These are phyloP conservation scores for Neurospora intermedia DNA, from an alignment of 495 filamentous ascomycete species.

Conservation along the genomic window DNA sequence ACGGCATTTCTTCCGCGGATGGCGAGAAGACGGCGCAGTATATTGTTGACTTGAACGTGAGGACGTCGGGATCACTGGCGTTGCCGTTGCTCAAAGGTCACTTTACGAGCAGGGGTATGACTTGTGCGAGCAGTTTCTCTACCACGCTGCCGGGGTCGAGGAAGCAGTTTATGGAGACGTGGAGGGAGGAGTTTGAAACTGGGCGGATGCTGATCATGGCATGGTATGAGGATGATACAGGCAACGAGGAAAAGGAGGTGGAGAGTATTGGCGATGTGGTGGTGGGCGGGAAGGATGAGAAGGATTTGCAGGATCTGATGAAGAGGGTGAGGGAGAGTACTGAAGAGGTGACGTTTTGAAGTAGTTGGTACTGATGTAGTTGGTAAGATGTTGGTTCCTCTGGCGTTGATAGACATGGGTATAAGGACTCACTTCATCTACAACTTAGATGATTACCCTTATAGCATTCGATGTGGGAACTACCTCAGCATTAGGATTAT, in stretches of 20 bases:
- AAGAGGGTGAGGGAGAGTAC: constrained; percentile 9
- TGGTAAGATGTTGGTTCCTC: too few relatives aligned
- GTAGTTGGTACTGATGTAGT: too few relatives aligned
- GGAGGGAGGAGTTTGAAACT: constrained; percentile 9
- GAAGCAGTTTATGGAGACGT: constrained; percentile 13
- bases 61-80: constrained; percentile 21
- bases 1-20: neutral
- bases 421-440: too few relatives aligned
- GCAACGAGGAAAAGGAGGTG: neutral
- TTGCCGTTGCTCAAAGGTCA: constrained; percentile 18
- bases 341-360: constrained; percentile 19
- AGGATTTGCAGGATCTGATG: constrained; percentile 11
- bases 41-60: constrained; percentile 26
- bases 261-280: constrained; percentile 19
- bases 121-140: constrained; percentile 18
- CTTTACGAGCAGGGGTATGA: constrained; percentile 11
- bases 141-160: constrained; percentile 4
- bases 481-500: too few relatives aligned
- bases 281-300: constrained; percentile 15
- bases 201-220: constrained; percentile 17
- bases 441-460: too few relatives aligned
- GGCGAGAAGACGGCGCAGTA: constrained; percentile 15
- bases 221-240: constrained; percentile 20
- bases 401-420: too few relatives aligned
- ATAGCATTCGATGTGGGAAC: too few relatives aligned